Conservation (phyloP, 441 rosid species). For the Viola pubescens region DNA sequence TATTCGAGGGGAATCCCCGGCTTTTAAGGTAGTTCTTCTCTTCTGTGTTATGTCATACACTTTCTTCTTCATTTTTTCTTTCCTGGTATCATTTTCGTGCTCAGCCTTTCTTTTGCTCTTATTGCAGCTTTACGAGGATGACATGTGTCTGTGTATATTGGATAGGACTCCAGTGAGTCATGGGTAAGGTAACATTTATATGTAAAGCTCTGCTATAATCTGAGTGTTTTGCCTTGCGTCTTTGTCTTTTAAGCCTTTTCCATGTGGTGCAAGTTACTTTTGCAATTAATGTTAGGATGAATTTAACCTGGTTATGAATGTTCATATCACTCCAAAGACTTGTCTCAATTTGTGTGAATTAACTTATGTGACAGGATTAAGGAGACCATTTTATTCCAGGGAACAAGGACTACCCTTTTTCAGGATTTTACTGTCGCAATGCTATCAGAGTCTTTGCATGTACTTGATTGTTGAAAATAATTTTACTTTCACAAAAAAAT, state of each 20-base stretch:
- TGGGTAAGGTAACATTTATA: slow-evolving; percentile 65
- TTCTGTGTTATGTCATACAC: background rate
- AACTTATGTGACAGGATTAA: background rate
- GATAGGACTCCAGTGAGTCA: slow-evolving; percentile 60
- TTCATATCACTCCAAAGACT: background rate
- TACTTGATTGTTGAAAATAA: background rate
- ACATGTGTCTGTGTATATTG: slow-evolving; percentile 68
- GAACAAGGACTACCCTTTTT: background rate
- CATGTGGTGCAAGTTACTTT: too few species aligned
- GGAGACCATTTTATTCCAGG: background rate
- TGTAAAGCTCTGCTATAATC: background rate
- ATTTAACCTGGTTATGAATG: too few species aligned
- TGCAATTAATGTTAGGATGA: too few species aligned
- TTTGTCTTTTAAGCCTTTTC: background rate
- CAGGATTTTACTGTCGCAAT: background rate
- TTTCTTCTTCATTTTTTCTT: background rate
- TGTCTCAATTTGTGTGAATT: background rate
- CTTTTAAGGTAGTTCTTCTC: slow-evolving; percentile 43
- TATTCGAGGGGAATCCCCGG: slow-evolving; percentile 63
- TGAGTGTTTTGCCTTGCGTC: background rate
- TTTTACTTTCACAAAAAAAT: too few species aligned
- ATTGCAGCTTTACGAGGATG: slow-evolving; percentile 79
- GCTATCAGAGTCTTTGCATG: background rate
- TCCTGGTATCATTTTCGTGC: background rate
- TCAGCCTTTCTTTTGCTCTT: background rate